Evolutionary conservation across 768 basidiomycete species (phyloP).

Genomic region (Dacryopinax primogenitus): DNA sequence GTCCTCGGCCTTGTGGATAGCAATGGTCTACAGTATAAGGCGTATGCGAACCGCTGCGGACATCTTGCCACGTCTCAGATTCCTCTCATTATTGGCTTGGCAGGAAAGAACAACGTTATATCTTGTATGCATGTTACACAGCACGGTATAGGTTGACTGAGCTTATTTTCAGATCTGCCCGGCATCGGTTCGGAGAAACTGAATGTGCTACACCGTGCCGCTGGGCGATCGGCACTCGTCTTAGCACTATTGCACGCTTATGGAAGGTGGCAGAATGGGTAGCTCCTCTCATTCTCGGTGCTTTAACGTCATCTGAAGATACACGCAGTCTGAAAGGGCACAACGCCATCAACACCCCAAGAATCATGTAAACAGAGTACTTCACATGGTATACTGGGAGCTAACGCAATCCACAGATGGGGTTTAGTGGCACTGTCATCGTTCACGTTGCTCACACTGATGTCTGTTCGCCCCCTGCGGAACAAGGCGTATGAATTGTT

Average conservation of each 20-base stretch:
- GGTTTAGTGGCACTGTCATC: slow-evolving; percentile 22
- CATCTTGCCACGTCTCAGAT: slow-evolving; percentile 38
- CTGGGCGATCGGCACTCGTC: slow-evolving; percentile 22
- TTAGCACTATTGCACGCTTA: slow-evolving; percentile 16
- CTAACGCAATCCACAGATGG: slow-evolving; percentile 18
- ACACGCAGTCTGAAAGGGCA: not conserved
- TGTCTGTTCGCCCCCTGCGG: slow-evolving; percentile 21
- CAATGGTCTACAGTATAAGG: slow-evolving; percentile 17
- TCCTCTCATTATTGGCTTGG: slow-evolving; percentile 44
- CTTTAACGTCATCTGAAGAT: not conserved
- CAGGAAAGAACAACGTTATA: slow-evolving; percentile 48
- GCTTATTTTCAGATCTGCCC: slow-evolving; percentile 20
- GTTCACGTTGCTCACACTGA: slow-evolving; percentile 21
- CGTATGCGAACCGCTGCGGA: slow-evolving; percentile 32
- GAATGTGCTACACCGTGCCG: slow-evolving; percentile 26
- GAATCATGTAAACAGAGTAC: not conserved
- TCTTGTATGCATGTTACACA: slow-evolving; percentile 19
- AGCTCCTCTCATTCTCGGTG: slow-evolving; percentile 19
- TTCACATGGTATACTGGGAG: not conserved
- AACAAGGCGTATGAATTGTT: slow-evolving; percentile 26
- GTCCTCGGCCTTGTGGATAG: slow-evolving; percentile 13
- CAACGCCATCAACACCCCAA: not conserved
- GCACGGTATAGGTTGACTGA: not conserved
- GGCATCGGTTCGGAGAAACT: slow-evolving; percentile 28
- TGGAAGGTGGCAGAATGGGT: slow-evolving; percentile 13